Evolutionary conservation across 169 alveolate genomes (phyloP), one percentile per base, ranked within the genome.

Genomic region (Babesia microti): DNA sequence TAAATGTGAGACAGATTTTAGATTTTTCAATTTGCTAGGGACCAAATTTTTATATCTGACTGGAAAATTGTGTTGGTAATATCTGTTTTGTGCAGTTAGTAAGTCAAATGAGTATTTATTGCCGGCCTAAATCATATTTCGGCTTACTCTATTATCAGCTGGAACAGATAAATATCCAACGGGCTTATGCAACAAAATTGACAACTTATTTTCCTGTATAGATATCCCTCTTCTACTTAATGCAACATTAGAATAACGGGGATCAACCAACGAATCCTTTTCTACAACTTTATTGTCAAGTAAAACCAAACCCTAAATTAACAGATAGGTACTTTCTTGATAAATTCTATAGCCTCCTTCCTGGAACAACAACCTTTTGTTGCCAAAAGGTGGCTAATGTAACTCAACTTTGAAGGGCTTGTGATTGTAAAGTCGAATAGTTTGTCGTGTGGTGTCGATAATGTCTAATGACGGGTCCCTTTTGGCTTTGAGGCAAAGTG

Each of bases 111-210:
- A 23, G 67, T 61, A 65, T 7, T 45, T 27, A n/a, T 42, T 33
- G 6, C 11, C 15, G n/a, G 7, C 12, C 9, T 30, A 21, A 11
- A 11, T 9, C 11, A 4, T 21, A 6, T 0, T 12, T 28, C 29
- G 4, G 3, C n/a, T 17, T 19, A 41, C 29, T 28, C 53, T 70
- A 18, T 50, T 42, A 21, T 24, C 45, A 6, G 34, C 45, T 18
- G 21, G 55, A 2, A 63, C 55, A 18, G 76, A 65, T 6, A 56
- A 23, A 28, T 55, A 65, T 5, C 66, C 65, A n/a, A 34, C 43
- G 7, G 76, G 76, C 35, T 65, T 65, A 51, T 65, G 76, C 22
- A 65, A 24, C 7, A 65, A 17, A 4, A 65, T 51, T 6, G 70
- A 19, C 4, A 65, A 32, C 58, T 55, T 55, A 46, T 32, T 34